A percentile compares a stretch with the other conserved stretches of the same genome.
Evolutionary conservation across 768 basidiomycete species (phyloP).

Genomic region (Trametopsis cervina): DNA sequence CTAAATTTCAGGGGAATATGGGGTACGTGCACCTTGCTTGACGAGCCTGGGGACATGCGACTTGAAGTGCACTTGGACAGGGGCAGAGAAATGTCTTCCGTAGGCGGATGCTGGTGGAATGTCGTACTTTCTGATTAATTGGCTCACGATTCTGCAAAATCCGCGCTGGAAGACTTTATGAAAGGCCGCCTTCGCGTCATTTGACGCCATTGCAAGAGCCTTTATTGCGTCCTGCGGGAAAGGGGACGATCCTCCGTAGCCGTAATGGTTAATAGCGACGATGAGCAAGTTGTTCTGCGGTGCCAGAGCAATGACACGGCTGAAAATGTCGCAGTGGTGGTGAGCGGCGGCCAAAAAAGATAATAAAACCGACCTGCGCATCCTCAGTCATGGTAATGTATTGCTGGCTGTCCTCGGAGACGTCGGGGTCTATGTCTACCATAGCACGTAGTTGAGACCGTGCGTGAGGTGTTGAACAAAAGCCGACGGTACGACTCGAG

Average conservation of each 20-base stretch:
- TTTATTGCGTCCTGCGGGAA: slow-evolving; percentile 12
- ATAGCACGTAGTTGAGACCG: slow-evolving; percentile 79
- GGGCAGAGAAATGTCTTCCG: not conserved
- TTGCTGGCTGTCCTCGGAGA: slow-evolving; percentile 50
- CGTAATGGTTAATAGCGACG: slow-evolving; percentile 19
- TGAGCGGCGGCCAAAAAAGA: too few species aligned
- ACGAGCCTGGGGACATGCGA: slow-evolving; percentile 3
- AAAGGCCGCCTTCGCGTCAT: not conserved
- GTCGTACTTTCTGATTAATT: not conserved
- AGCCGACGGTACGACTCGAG: slow-evolving; percentile 87
- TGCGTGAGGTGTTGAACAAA: slow-evolving; percentile 83
- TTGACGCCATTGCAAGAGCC: not conserved
- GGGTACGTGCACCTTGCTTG: not conserved
- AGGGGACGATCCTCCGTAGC: slow-evolving; percentile 20
- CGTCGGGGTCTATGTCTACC: slow-evolving; percentile 80
- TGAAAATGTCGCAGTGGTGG: too few species aligned
- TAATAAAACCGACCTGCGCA: too few species aligned
- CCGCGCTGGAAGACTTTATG: not conserved
- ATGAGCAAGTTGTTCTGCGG: slow-evolving; percentile 14
- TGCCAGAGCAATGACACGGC: slow-evolving; percentile 12
- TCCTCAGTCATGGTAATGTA: slow-evolving; percentile 59
- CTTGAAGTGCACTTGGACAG: slow-evolving; percentile 1
- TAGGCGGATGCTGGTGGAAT: not conserved
- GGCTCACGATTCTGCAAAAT: not conserved
- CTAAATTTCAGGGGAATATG: not conserved